Evolutionary conservation across 2,329 filamentous ascomycete genomes (phyloP), one percentile per base, ranked within the genome.

Genomic region (Amauroascus verrucosus): DNA sequence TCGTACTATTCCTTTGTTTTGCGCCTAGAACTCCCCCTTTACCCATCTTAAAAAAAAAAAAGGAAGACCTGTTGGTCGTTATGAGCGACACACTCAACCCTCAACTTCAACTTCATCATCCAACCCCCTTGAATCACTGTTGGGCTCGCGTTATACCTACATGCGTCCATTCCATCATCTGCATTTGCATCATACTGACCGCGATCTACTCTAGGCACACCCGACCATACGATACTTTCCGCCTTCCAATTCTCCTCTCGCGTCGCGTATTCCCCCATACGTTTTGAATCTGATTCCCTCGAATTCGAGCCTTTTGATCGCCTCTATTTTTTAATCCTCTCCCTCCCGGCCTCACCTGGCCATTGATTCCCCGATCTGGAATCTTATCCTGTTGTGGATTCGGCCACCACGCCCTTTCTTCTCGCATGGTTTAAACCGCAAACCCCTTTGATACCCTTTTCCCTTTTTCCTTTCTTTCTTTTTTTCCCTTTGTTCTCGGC

Each of bases 341-440:
- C 30, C 18, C 24, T n/a, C 28, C n/a, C 20, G 35, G 30, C 20
- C 28, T 45, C 32, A 11, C 40, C 26, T 33, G 30, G 40, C 26
- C 28, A 50, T 43, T 32, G 48, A 32, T 20, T 1, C 26, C 45
- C 18, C 20, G 20, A 45, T 16, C 18, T 7, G 18, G 28, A 22
- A 45, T 6, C 3, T 30, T n/a, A 3, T 14, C 11, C 24, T 26
- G 26, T 28, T 45, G 18, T 37, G 6, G 40, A 24, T 45, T 28
- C 7, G 3, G 33, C 24, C 26, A n/a, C 38, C 18, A 37, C 9
- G 48, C 37, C 1, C 26, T 28, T n/a, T 49, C 6, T 24, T n/a
- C 14, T 45, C 49, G 49, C 32, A 45, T 44, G 49, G 40, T 51
- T 45, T 22, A 22, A 38, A 37, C 35, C 18, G 38, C 49, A 32